phyloP scores from a whole-genome alignment of 2,329 filamentous ascomycete species.

The Chalaropsis thielavioides region DNA sequence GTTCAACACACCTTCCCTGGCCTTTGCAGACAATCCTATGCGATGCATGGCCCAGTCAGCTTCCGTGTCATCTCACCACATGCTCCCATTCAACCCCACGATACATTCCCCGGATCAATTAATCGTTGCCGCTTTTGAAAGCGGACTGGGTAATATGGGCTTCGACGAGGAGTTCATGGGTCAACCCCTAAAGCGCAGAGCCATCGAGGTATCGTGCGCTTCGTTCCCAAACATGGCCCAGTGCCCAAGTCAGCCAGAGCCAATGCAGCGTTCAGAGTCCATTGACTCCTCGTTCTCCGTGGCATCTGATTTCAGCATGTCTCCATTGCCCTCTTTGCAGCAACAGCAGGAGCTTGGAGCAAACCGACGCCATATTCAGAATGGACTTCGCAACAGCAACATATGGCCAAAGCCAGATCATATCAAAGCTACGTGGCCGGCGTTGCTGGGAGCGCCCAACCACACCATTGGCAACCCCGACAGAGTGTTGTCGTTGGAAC shows the following conservation, averaged over 20 bases:
- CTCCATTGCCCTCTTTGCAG: background rate
- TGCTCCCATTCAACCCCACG: background rate
- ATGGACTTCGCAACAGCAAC: slow-evolving; percentile 25
- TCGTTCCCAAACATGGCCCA: background rate
- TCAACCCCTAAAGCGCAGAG: background rate
- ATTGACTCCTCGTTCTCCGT: background rate
- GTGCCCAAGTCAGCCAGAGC: background rate
- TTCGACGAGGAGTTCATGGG: background rate
- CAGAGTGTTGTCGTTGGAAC: background rate
- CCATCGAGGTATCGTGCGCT: background rate
- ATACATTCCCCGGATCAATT: background rate
- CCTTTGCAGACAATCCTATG: background rate
- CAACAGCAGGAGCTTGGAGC: background rate
- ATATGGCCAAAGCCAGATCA: slow-evolving; percentile 33
- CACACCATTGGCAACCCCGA: background rate
- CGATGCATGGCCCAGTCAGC: background rate
- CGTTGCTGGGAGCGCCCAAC: background rate
- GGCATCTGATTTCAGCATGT: background rate
- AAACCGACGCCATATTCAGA: slow-evolving; percentile 29
- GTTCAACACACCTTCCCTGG: background rate
- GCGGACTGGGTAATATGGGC: too few species aligned
- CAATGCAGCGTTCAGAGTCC: background rate
- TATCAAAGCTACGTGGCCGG: background rate
- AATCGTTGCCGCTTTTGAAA: background rate
- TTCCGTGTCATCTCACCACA: background rate